Evolutionary conservation across 148 eudicot genomes (phyloP), one percentile per base, ranked within the genome.

Genomic region (Camellia japonica): DNA sequence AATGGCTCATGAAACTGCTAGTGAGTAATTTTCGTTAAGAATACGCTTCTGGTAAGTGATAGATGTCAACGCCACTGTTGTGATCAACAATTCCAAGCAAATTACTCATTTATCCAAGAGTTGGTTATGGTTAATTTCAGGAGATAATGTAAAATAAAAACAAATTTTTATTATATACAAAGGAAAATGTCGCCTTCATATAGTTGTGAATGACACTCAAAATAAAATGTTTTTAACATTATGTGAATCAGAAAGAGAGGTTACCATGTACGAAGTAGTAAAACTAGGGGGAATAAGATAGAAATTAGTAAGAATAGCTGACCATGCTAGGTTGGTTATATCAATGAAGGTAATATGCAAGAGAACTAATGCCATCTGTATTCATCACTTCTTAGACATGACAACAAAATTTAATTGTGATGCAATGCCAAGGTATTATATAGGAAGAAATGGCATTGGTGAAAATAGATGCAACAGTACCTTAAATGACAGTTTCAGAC

Each of bases 1-100:
- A 23, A 77, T 65, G 71, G 71, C 61, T 64, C 61, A 77, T 64
- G 16, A 51, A 77, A 51, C 71, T 76, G 51, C 61, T 30, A 15
- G 30, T 11, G 14, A 16, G 38, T 42, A 20, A 20, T 47, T 49
- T 60, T 64, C 56, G 64, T 8, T 56, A 16, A 41, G 23, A 47
- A 13, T 8, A 23, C 38, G 1, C 38, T 70, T 47, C 52, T 44
- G 6, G 12, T 71, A 19, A 19, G 58, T 14, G 6, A 38, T 73
- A 16, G 7, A 13, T 59, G 7, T 18, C 30, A 41, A 43, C 66
- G 59, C 15, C 9, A 74, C 47, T 74, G 30, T 10, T 74, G 51
- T 0, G 16, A 42, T 9, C 9, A 42, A 74, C 18, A 73, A 74
- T 18, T 23, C 3, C 49, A 74, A 73, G 23, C 62, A 73, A 73